A percentile compares a stretch with the other conserved stretches of the same genome.
These are phyloP conservation scores for Sugiyamaella boreocaroliniensis DNA, from an alignment of 805 yeast genomes.

Conservation along the genomic window DNA sequence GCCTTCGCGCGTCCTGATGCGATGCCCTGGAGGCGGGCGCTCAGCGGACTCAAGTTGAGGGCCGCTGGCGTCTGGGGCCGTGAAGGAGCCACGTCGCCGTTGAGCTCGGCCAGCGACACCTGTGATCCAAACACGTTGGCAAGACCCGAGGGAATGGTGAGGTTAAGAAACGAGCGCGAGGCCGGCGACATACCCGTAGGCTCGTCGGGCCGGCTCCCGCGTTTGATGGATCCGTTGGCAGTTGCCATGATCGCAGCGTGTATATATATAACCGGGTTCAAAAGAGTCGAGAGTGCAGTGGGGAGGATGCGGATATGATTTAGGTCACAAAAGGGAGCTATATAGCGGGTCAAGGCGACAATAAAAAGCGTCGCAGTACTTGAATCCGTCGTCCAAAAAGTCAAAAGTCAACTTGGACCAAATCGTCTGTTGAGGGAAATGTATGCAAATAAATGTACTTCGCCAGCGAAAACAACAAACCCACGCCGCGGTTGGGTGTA, in stretches of 20 bases:
- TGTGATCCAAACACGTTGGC: constrained; percentile 35
- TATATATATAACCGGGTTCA: too few relatives aligned
- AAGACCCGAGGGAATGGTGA: constrained; percentile 28
- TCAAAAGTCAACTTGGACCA: too few relatives aligned
- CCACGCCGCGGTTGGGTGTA: too few relatives aligned
- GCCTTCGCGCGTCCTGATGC: not conserved
- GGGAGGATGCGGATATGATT: too few relatives aligned
- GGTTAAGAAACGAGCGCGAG: constrained; percentile 21
- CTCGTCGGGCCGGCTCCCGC: not conserved
- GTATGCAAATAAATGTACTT: too few relatives aligned
- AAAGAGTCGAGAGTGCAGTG: not conserved
- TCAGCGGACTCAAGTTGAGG: not conserved
- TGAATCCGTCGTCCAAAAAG: too few relatives aligned
- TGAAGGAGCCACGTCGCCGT: constrained; percentile 24
- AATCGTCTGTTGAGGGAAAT: too few relatives aligned
- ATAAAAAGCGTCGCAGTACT: too few relatives aligned
- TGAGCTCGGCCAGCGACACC: constrained; percentile 33
- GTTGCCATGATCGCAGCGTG: too few relatives aligned
- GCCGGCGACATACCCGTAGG: not conserved
- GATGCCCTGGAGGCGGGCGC: not conserved
- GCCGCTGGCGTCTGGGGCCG: constrained; percentile 6
- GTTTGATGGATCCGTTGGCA: constrained; percentile 1
- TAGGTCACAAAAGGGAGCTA: too few relatives aligned
- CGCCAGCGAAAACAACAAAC: too few relatives aligned
- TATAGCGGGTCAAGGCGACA: too few relatives aligned